Evolutionary conservation across 129 eudicot genomes (phyloP).

Genomic region (Centaurea solstitialis): DNA sequence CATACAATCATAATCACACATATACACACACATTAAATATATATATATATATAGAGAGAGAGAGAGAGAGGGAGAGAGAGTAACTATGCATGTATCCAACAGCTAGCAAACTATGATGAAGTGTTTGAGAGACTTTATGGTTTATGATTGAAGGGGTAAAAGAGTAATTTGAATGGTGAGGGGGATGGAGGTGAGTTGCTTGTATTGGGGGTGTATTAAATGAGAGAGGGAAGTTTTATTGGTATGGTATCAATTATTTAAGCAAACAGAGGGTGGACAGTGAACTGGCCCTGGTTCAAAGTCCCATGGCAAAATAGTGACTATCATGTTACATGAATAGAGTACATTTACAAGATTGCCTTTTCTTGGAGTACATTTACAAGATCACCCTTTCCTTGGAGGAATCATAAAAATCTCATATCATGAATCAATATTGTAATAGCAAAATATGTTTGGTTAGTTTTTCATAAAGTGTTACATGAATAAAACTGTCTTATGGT

Average conservation of each 20-base stretch:
- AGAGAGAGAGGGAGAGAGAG: background rate
- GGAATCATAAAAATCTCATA: background rate
- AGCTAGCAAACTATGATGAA: background rate
- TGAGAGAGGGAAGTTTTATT: background rate
- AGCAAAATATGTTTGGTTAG: background rate
- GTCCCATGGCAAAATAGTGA: conserved; percentile 49
- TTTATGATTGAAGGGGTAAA: background rate
- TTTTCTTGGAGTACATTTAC: background rate
- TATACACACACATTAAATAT: background rate
- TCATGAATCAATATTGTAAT: background rate
- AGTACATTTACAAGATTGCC: conserved; percentile 26
- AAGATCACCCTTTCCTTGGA: background rate
- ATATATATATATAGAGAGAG: background rate
- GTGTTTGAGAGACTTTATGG: background rate
- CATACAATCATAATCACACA: background rate
- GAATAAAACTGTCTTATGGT: no score
- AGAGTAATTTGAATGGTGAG: background rate
- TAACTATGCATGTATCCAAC: background rate
- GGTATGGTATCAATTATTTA: conserved; percentile 1
- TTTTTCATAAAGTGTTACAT: no score
- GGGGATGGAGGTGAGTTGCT: background rate
- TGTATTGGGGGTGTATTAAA: background rate
- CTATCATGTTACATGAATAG: conserved; percentile 36
- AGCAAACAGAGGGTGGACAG: background rate
- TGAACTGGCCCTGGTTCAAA: conserved; percentile 60